Conservation (phyloP, 1,284 basidiomycete species). For the Cutaneotrichosporon sp. region DNA sequence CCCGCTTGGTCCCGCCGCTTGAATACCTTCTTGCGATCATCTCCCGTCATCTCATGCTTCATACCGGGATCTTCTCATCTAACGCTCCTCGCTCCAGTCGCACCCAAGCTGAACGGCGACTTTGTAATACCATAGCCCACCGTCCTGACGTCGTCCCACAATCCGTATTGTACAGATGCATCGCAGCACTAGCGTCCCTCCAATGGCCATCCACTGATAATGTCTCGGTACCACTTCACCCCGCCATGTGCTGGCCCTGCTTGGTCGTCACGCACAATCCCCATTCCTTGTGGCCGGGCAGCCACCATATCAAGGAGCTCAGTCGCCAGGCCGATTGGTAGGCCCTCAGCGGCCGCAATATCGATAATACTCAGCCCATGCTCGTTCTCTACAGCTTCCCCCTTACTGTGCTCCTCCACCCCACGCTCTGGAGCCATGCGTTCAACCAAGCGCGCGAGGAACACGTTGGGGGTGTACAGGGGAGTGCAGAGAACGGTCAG, state of each 20-base stretch:
- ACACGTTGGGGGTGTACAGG: constrained; percentile 60
- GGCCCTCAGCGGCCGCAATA: constrained; percentile 61
- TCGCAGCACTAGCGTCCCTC: neutral
- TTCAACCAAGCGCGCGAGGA: constrained; percentile 60
- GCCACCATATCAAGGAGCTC: constrained; percentile 63
- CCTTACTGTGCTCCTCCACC: constrained; percentile 49
- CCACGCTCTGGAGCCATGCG: constrained; percentile 50
- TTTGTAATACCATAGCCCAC: no score
- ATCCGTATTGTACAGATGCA: neutral
- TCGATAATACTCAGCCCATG: constrained; percentile 51
- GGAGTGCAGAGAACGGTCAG: constrained; percentile 81
- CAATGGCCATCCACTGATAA: constrained; percentile 55
- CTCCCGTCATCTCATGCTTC: no score
- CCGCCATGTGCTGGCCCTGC: constrained; percentile 52
- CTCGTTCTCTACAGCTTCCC: constrained; percentile 24
- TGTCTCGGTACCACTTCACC: constrained; percentile 63
- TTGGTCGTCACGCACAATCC: constrained; percentile 68
- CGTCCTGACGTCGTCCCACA: no score
- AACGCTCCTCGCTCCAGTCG: no score
- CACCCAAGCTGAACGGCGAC: no score
- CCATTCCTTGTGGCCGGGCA: neutral
- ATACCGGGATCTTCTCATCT: no score
- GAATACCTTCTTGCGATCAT: no score
- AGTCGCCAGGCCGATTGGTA: constrained; percentile 64
- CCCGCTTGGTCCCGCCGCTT: no score